Percentiles rank a stretch among this genome's conserved stretches.
These are phyloP conservation scores for Metschnikowia amazonensis DNA, from an alignment of 805 yeast species.

Conservation along the genomic window DNA sequence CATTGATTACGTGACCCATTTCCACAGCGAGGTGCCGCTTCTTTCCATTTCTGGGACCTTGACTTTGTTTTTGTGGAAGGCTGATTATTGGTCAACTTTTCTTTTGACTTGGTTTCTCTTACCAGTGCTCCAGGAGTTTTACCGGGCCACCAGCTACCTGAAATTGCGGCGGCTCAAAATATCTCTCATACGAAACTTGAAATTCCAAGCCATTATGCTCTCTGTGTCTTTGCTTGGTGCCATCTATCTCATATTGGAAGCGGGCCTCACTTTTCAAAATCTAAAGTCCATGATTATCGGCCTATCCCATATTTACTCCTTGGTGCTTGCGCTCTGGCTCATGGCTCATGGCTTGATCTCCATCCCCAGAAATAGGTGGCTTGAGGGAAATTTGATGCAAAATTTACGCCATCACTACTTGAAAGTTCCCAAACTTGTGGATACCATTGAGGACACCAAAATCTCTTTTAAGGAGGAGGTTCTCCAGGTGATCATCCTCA, in stretches of 20 bases:
- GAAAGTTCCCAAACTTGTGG: conserved; percentile 55
- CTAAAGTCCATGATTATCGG: conserved; percentile 70
- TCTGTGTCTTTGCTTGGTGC: conserved; percentile 50
- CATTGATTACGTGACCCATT: conserved; percentile 61
- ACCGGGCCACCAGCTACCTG: conserved; percentile 63
- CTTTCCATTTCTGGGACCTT: conserved; percentile 30
- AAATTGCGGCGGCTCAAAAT: conserved; percentile 46
- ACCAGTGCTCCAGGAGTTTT: conserved; percentile 71
- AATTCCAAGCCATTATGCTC: conserved; percentile 58
- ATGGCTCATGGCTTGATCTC: conserved; percentile 78
- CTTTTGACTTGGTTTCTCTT: conserved; percentile 71
- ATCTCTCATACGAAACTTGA: conserved; percentile 53
- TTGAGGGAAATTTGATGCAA: conserved; percentile 28
- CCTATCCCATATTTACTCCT: conserved; percentile 69
- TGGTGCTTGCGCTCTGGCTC: conserved; percentile 72
- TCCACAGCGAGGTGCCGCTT: conserved; percentile 35
- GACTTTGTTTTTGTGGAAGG: conserved; percentile 58
- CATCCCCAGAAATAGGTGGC: conserved; percentile 53
- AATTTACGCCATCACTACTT: conserved; percentile 41
- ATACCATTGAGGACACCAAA: conserved; percentile 59
- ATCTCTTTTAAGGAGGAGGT: conserved; percentile 61
- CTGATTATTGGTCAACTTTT: conserved; percentile 78
- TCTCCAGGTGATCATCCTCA: conserved; percentile 52
- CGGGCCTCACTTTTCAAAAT: conserved; percentile 51
- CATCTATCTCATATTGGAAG: conserved; percentile 53